phyloP scores from a whole-genome alignment of 2,329 filamentous ascomycete species.

The Fusarium begoniae region DNA sequence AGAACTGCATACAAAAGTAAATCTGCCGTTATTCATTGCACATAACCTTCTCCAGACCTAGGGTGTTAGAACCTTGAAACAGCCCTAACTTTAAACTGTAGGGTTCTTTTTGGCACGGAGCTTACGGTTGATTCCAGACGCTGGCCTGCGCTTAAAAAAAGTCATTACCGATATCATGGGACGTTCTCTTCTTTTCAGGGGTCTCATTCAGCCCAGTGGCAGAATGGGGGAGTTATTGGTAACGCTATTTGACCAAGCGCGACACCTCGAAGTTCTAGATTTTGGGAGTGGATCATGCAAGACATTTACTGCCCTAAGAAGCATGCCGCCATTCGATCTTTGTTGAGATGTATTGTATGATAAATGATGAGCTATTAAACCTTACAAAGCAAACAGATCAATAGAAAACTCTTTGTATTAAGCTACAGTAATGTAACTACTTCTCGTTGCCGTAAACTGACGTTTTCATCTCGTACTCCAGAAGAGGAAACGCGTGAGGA shows the following conservation, averaged over 20 bases:
- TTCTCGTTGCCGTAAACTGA: neutral
- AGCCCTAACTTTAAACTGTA: too few species aligned
- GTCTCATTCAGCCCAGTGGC: neutral
- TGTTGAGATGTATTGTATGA: accelerated
- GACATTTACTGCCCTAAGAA: accelerated
- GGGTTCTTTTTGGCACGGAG: neutral
- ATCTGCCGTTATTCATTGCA: accelerated
- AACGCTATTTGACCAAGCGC: neutral
- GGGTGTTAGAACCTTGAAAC: neutral
- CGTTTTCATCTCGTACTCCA: accelerated
- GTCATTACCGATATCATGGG: neutral
- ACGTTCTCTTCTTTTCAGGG: neutral
- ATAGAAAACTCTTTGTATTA: accelerated
- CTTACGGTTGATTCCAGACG: accelerated
- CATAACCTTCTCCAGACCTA: neutral
- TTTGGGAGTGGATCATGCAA: neutral
- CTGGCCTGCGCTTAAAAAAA: neutral
- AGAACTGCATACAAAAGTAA: neutral
- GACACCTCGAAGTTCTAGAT: neutral
- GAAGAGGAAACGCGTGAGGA: neutral
- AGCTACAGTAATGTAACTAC: accelerated
- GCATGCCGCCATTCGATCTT: accelerated
- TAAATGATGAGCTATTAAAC: accelerated
- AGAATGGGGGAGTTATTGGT: neutral
- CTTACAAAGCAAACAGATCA: accelerated